Conservation (phyloP, 2,329 filamentous ascomycete species). For the Sclerotinia subarctica region DNA sequence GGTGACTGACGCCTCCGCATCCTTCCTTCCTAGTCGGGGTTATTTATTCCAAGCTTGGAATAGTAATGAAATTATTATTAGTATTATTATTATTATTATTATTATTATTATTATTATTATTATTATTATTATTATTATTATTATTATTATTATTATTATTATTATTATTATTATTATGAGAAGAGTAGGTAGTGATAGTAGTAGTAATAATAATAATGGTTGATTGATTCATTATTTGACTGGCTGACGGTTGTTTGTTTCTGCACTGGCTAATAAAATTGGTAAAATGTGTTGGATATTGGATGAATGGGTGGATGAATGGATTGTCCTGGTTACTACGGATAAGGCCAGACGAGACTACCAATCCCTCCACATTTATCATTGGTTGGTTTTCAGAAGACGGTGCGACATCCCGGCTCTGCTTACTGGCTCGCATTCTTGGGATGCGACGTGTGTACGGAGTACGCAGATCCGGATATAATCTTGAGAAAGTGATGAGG, state of each 20-base stretch:
- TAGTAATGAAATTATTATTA: too few relatives aligned
- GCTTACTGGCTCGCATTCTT: conserved; percentile 9
- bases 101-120: too few relatives aligned
- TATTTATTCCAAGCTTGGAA: neutral
- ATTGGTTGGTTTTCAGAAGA: neutral
- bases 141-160: too few relatives aligned
- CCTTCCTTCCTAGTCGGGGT: neutral
- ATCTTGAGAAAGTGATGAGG: neutral
- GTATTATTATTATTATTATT: too few relatives aligned
- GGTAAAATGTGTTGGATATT: neutral
- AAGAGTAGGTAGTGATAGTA: too few relatives aligned
- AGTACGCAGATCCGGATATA: neutral
- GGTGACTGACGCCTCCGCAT: conserved; percentile 11
- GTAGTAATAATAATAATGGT: too few relatives aligned
- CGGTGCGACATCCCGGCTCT: neutral
- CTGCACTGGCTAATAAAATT: conserved; percentile 6
- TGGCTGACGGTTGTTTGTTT: too few relatives aligned
- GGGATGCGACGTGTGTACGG: neutral
- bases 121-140: too few relatives aligned
- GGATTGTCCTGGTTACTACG: neutral
- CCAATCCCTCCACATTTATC: neutral
- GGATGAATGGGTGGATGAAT: too few relatives aligned
- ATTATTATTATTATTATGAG: too few relatives aligned
- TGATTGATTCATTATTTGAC: too few relatives aligned
- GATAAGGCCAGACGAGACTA: conserved; percentile 9